Evolutionary conservation across 805 yeast species (phyloP).

Genomic region (Schwanniomyces vanrijiae): DNA sequence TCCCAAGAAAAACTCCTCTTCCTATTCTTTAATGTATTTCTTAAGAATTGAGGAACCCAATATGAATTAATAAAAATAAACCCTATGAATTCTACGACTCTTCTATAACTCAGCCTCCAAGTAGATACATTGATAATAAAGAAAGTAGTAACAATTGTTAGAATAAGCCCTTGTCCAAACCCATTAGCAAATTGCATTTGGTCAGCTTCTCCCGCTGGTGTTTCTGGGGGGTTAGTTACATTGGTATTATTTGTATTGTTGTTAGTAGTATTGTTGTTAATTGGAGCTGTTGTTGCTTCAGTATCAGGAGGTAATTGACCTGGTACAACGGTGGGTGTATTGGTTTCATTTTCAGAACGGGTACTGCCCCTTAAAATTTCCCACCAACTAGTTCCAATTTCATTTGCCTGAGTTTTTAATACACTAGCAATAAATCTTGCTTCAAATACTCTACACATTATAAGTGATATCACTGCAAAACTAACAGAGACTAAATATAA

Average conservation of each 20-base stretch:
- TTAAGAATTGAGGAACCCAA: conserved; percentile 86
- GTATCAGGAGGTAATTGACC: conserved; percentile 10
- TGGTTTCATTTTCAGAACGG: conserved; percentile 26
- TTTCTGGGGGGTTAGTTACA: no score
- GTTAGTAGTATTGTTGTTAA: not conserved
- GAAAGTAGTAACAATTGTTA: conserved; percentile 44
- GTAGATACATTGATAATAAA: conserved; percentile 53
- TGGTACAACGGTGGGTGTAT: not conserved
- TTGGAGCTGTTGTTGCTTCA: not conserved
- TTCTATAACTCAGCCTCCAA: conserved; percentile 63
- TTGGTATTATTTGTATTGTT: no score
- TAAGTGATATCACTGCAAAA: conserved; percentile 66
- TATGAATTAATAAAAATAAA: conserved; percentile 60
- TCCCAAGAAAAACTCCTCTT: conserved; percentile 66
- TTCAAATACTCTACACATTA: conserved; percentile 72
- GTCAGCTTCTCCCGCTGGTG: conserved; percentile 9
- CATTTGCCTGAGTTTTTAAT: conserved; percentile 69
- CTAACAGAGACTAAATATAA: conserved; percentile 68
- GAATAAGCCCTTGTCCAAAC: conserved; percentile 25
- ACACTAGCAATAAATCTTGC: conserved; percentile 70
- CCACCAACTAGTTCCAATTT: conserved; percentile 63
- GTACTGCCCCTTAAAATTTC: conserved; percentile 64
- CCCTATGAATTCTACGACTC: conserved; percentile 55
- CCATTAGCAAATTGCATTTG: conserved; percentile 23
- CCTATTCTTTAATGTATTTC: conserved; percentile 73